Evolutionary conservation across 352 stramenopile species (phyloP).

Genomic region (Pythium pyrilobum): DNA sequence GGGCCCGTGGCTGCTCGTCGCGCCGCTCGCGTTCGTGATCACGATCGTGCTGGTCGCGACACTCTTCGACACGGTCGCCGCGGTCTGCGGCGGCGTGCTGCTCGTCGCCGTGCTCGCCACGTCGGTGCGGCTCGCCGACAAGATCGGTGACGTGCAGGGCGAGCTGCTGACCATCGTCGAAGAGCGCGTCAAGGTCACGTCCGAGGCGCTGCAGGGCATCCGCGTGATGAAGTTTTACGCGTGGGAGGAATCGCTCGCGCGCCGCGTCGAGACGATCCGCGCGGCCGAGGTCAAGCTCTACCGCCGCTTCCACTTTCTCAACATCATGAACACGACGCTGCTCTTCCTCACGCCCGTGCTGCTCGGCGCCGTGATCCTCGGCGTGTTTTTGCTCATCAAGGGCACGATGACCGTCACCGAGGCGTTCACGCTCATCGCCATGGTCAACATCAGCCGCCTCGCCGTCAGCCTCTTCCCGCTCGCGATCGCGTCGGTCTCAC

Average conservation of each 20-base stretch:
- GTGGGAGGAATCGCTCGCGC: conserved; percentile 56
- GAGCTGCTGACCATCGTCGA: conserved; percentile 27
- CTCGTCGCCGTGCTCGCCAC: conserved; percentile 16
- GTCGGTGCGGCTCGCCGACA: conserved; percentile 14
- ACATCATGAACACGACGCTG: conserved; percentile 56
- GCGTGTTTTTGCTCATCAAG: conserved; percentile 33
- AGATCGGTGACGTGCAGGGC: conserved; percentile 19
- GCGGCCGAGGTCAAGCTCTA: conserved; percentile 35
- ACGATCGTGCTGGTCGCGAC: conserved; percentile 29
- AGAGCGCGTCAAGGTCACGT: conserved; percentile 90
- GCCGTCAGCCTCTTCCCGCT: conserved; percentile 26
- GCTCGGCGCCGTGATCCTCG: conserved; percentile 34
- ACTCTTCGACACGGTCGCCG: conserved; percentile 17
- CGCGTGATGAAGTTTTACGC: conserved; percentile 90
- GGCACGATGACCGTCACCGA: conserved; percentile 38
- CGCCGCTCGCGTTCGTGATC: conserved; percentile 25
- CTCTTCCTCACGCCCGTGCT: conserved; percentile 47
- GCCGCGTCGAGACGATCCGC: conserved; percentile 38
- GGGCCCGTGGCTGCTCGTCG: conserved; percentile 25
- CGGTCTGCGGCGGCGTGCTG: conserved; percentile 14
- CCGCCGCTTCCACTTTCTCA: conserved; percentile 46
- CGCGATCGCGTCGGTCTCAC: conserved; percentile 21
- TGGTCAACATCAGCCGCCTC: conserved; percentile 55
- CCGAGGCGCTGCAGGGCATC: conserved; percentile 88
- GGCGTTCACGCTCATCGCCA: conserved; percentile 48